Evolutionary conservation across 257 asterid genomes (phyloP), one percentile per base, ranked within the genome.

Genomic region (Nicotiana knightiana): DNA sequence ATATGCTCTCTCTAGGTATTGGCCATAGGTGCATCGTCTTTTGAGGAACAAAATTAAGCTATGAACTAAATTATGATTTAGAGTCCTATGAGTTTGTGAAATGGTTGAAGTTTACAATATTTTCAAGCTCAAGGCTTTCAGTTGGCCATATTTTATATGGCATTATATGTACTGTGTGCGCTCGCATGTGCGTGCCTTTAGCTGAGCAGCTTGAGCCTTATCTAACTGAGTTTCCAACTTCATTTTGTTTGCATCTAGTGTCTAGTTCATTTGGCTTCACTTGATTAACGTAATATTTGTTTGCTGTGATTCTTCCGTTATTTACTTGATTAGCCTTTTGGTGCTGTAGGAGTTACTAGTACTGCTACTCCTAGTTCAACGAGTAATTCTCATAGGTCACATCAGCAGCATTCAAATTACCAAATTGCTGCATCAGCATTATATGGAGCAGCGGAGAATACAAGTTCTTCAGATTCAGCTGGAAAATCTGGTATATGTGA

Each of bases 391-490:
- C 91, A 89, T 81, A 92, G 90, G 87, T 82, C 90, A 53, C 86
- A 86, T 76, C 88, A 87, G 79, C 91, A 82, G 62, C 90, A 84
- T n/a, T 64, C 85, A 10, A 88, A 91, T 80, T 92, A 90, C 87
- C 98, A 92, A 83, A 91, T 82, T 81, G 93, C 97, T 51, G 87
- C 91, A 82, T 89, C 97, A 76, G 97, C 95, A 81, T 89, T 90
- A 67, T 89, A 92, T 85, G 97, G 91, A 73, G 61, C 90, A 75
- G 62, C 88, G 30, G 97, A 88, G 85, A 73, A 81, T 26, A 68
- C 85, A 71, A 90, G 88, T 86, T 82, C 92, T 54, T 71, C 89
- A 57, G 70, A 84, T 46, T 85, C 87, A 43, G 77, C 81, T 80
- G 94, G 91, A 87, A 88, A 86, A 90, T 88, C 84, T 63, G 90